Base-by-base conservation (phyloP, 73 alveolate genomes). In the Symbiodinium pilosum region DNA sequence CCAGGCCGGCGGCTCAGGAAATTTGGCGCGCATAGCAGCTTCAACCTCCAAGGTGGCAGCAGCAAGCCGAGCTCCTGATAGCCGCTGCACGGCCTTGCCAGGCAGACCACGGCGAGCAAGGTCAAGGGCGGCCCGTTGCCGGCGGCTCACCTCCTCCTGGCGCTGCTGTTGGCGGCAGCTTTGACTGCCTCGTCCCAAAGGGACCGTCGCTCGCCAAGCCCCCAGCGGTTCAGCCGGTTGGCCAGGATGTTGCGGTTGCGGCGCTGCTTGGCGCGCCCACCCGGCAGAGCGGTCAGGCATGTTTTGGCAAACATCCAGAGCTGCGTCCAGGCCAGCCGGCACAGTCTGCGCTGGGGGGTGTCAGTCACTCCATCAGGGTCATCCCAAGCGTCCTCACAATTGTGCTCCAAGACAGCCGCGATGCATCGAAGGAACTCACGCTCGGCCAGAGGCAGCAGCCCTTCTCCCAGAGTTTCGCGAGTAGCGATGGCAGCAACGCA, bases 261-360 rank as follows among this genome's bases (percentile, higher is more conserved):
- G 43, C 42, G 69, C 43, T 34, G 44, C 71, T 84, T 43, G 26
- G 92, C 69, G 34, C 36, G 43, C 4, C 92, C 92, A 1, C 92
- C 75, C 2, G 75, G 92, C 71, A 84, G 42, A 5, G 34, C 92
- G 2, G 92, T 73, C 73, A 84, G 28, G 43, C 73, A 84, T 3
- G 92, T 84, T 34, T 42, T 84, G n/a, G 71, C 36, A 42, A 83
- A 83, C 91, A 83, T 83, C n/a, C 44, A 42, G 28, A 83, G 41
- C 91, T 83, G 43, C 69, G 51, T 20, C 91, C 91, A 83, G 34
- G 91, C 92, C 73, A 43, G 24, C 43, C 92, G 92, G 36, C 43
- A 16, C n/a, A n/a, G n/a, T n/a, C n/a, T n/a, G n/a, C n/a, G n/a
- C n/a, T n/a, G n/a, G 2, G 34, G 40, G 0, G 92, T 42, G 73